Evolutionary conservation across 805 yeast species (phyloP), one percentile per base, ranked within the genome.

Genomic region (Zygosaccharomyces pseudorouxii): DNA sequence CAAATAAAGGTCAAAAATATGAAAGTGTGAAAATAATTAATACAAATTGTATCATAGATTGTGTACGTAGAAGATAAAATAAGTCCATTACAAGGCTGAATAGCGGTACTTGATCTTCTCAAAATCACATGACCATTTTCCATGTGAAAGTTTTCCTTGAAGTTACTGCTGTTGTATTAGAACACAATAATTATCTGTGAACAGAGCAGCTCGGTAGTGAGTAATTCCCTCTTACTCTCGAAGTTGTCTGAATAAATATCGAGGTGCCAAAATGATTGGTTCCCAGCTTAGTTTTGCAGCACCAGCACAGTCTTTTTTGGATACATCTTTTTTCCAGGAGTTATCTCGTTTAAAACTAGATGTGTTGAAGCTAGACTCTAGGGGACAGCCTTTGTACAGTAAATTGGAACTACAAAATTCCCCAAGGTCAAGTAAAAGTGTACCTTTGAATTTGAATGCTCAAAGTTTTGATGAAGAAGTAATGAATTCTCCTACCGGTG

Each of bases 291-390:
- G 62, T 38, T 69, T 57, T 52, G 57, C 65, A 0, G 44, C 76
- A 1, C 76, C 86, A 0, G 65, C 81, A 18, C 81, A 78, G 49
- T 83, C 96, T 2, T 86, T 85, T 63, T 82, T 86, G 19, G 97
- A 92, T 59, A 80, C 96, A 0, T 79, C 96, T 0, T 93, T 93
- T 65, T 93, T 92, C 70, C 82, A 84, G 37, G 77, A 77, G 54
- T 74, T 93, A 9, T 76, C 95, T 0, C 78, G 80, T 41, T 65
- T 81, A 55, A 93, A 93, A 62, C 74, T 93, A 40, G 84, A 89
- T 52, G 77, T 81, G 30, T 76, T 80, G 60, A 86, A 84, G 62
- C 74, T 92, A 19, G 67, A 67, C 47, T 58, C 69, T 10, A 52
- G 60, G 11, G 58, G 58, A 29, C 60, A 60, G 42, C 48, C 52